Evolutionary conservation across 176 grass and related monocot genomes (phyloP).

Genomic region (Oryza officinalis): DNA sequence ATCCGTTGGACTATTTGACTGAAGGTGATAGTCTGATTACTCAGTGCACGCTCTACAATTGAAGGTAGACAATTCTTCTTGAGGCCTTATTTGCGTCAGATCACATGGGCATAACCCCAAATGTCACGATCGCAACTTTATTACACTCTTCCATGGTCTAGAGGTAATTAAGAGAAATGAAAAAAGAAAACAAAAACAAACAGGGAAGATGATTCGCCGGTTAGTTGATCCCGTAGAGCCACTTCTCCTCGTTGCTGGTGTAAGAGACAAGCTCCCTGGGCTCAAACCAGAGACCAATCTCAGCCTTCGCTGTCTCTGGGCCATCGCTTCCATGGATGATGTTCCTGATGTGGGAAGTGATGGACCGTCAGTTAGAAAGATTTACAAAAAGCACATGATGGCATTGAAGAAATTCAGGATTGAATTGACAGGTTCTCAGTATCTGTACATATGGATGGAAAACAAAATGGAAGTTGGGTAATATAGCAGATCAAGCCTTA

Average conservation of each 20-base stretch:
- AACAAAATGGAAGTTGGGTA: background rate
- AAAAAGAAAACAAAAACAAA: background rate
- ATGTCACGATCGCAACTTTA: slow-evolving; percentile 19
- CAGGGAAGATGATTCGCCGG: background rate
- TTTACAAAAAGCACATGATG: slow-evolving; percentile 2
- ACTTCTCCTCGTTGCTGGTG: slow-evolving; percentile 72
- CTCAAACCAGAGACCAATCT: slow-evolving; percentile 85
- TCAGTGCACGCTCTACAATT: slow-evolving; percentile 40
- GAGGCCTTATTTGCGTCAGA: slow-evolving; percentile 23
- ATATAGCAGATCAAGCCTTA: background rate
- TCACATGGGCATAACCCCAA: slow-evolving; percentile 5
- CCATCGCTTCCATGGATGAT: slow-evolving; percentile 94
- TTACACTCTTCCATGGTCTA: slow-evolving; percentile 33
- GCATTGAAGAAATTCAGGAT: background rate
- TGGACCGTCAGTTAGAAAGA: background rate
- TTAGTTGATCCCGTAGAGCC: slow-evolving; percentile 82
- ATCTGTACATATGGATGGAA: background rate
- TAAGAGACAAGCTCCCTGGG: slow-evolving; percentile 75
- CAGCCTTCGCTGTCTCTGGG: slow-evolving; percentile 84
- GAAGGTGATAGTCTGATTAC: slow-evolving; percentile 29
- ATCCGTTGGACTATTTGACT: slow-evolving; percentile 14
- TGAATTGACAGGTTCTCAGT: background rate
- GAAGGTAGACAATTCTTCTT: slow-evolving; percentile 11
- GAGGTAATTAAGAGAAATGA: slow-evolving; percentile 16
- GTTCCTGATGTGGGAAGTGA: slow-evolving; percentile 54